Evolutionary conservation across 257 asterid species (phyloP).

Genomic region (Gentiana macrophylla): DNA sequence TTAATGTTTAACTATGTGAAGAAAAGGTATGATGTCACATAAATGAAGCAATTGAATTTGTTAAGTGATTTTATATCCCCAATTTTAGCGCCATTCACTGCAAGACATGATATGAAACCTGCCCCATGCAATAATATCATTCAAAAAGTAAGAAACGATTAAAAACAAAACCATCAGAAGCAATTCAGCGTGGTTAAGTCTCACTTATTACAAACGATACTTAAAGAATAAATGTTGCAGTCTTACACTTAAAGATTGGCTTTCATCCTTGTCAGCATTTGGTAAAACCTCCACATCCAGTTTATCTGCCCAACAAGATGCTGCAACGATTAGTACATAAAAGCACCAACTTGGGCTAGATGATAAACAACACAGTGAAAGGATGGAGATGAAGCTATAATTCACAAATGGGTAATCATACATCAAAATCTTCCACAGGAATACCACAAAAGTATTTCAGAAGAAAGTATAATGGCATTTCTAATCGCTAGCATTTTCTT

Average conservation of each 20-base stretch:
- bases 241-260: slow-evolving; percentile 23
- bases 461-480: neutral
- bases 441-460: neutral
- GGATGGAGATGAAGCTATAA: neutral
- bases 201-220: too few relatives aligned
- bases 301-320: slow-evolving; percentile 14
- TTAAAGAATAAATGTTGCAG: slow-evolving; percentile 1
- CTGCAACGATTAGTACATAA: slow-evolving; percentile 1
- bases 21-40: too few relatives aligned
- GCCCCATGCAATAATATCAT: too few relatives aligned
- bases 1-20: too few relatives aligned
- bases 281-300: slow-evolving; percentile 10
- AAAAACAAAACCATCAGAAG: too few relatives aligned
- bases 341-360: neutral
- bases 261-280: slow-evolving; percentile 13
- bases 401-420: neutral
- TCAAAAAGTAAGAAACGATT: neutral
- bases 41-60: too few relatives aligned
- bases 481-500: too few relatives aligned
- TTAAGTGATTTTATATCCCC: too few relatives aligned
- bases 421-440: neutral
- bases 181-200: neutral
- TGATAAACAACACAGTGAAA: neutral
- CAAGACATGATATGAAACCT: too few relatives aligned
- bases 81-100: too few relatives aligned